These are phyloP conservation scores for Staphylotrichum tortipilum DNA, from an alignment of 495 filamentous ascomycete genomes.

Conservation along the genomic window DNA sequence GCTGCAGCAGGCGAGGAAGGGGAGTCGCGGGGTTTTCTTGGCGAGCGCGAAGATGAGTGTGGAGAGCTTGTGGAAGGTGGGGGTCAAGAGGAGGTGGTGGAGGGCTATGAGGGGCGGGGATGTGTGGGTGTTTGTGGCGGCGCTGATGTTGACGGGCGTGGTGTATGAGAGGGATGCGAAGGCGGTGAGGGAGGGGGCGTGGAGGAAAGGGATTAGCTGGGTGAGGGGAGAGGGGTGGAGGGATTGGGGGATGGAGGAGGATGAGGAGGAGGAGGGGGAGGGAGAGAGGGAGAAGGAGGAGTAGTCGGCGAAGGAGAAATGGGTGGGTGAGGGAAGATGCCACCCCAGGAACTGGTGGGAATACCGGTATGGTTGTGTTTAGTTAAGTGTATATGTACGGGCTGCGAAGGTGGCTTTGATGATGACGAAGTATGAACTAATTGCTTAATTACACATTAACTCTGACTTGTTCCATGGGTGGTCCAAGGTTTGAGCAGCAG, in stretches of 20 bases:
- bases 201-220: constrained; percentile 67
- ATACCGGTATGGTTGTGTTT: too few relatives aligned
- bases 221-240: constrained; percentile 52
- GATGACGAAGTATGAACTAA: too few relatives aligned
- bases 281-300: constrained; percentile 16
- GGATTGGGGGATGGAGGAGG: constrained; percentile 36
- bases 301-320: constrained; percentile 6
- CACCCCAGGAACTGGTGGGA: too few relatives aligned
- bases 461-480: too few relatives aligned
- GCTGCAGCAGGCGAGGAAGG: constrained; percentile 45
- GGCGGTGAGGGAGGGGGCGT: constrained; percentile 55
- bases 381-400: too few relatives aligned
- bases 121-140: constrained; percentile 67
- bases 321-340: too few relatives aligned
- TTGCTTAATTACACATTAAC: too few relatives aligned
- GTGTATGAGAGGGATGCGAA: constrained; percentile 65
- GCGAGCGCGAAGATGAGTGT: constrained; percentile 65
- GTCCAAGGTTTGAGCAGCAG: too few relatives aligned
- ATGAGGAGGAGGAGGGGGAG: constrained; percentile 20
- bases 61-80: constrained; percentile 82
- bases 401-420: too few relatives aligned
- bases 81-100: constrained; percentile 78
- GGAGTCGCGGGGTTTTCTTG: constrained; percentile 56
- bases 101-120: constrained; percentile 71
- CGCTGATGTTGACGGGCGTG: constrained; percentile 66